These are phyloP conservation scores for Typha latifolia DNA, from an alignment of 176 grass and related monocot genomes.

Conservation along the genomic window DNA sequence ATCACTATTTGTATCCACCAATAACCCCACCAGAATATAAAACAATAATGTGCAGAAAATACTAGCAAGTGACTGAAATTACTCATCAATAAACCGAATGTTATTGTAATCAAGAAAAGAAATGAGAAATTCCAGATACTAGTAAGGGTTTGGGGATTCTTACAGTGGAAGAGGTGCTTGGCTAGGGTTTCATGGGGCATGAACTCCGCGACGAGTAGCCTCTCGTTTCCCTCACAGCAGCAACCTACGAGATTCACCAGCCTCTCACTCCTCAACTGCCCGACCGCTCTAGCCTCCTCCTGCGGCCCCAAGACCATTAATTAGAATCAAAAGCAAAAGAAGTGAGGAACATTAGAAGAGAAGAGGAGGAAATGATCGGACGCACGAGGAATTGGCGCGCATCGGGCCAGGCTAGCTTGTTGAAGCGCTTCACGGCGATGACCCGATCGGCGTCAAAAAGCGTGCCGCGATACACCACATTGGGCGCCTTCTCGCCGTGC, in stretches of 20 bases:
- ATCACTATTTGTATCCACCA: no score
- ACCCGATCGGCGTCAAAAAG: constrained; percentile 20
- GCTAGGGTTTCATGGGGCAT: constrained; percentile 58
- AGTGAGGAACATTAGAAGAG: not conserved
- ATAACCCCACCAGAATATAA: no score
- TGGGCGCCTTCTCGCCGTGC: constrained; percentile 47
- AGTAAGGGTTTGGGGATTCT: no score
- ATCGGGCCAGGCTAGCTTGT: constrained; percentile 40
- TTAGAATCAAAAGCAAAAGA: not conserved
- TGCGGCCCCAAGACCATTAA: constrained; percentile 6
- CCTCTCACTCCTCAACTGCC: constrained; percentile 37
- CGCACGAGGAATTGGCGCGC: constrained; percentile 42
- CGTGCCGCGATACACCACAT: constrained; percentile 45
- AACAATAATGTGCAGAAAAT: no score
- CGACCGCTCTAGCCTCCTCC: constrained; percentile 42
- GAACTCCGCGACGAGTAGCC: constrained; percentile 54
- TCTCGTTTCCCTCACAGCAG: constrained; percentile 42
- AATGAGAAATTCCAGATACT: not conserved
- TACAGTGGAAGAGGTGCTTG: constrained; percentile 58
- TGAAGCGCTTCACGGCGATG: constrained; percentile 49
- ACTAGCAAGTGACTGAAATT: not conserved
- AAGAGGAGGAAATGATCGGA: not conserved
- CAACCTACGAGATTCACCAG: constrained; percentile 35
- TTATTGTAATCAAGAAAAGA: not conserved
- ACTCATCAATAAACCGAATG: not conserved